Conservation (phyloP, 2,329 filamentous ascomycete species). For the Cladorrhinum sp. region DNA sequence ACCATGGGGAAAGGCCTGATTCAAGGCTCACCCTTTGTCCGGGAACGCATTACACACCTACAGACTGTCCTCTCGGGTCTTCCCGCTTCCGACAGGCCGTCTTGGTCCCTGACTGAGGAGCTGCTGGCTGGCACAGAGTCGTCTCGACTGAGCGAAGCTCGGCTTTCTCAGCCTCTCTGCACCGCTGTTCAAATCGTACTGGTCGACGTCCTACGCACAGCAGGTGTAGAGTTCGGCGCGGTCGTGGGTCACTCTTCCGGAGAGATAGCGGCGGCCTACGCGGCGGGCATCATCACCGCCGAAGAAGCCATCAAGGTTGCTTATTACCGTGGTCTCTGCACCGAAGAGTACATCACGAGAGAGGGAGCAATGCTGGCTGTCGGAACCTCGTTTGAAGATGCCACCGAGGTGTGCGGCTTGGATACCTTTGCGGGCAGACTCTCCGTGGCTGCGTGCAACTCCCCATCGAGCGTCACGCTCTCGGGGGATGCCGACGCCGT, state of each 20-base stretch:
- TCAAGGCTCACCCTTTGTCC: neutral
- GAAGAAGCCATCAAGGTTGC: constrained; percentile 43
- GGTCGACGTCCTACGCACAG: constrained; percentile 36
- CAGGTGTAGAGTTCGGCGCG: constrained; percentile 32
- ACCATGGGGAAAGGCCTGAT: constrained; percentile 29
- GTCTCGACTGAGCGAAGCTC: constrained; percentile 21
- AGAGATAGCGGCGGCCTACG: constrained; percentile 50
- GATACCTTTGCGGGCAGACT: constrained; percentile 30
- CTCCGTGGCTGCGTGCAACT: constrained; percentile 36
- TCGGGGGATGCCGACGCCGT: constrained; percentile 32
- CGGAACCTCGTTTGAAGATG: constrained; percentile 38
- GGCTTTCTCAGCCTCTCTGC: constrained; percentile 34
- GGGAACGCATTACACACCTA: neutral
- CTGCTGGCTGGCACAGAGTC: constrained; percentile 3
- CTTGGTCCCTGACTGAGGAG: constrained; percentile 17
- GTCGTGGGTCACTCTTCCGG: constrained; percentile 49
- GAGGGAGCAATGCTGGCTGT: constrained; percentile 47
- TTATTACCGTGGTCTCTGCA: constrained; percentile 43
- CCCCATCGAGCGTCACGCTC: constrained; percentile 36
- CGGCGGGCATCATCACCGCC: constrained; percentile 41
- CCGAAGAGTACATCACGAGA: constrained; percentile 21
- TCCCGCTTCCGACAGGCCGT: constrained; percentile 8
- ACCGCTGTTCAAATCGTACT: constrained; percentile 41
- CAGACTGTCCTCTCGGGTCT: constrained; percentile 6
- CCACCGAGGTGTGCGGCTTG: constrained; percentile 25